Evolutionary conservation across 495 filamentous ascomycete genomes (phyloP), one percentile per base, ranked within the genome.

Genomic region (Penicillium desertorum): DNA sequence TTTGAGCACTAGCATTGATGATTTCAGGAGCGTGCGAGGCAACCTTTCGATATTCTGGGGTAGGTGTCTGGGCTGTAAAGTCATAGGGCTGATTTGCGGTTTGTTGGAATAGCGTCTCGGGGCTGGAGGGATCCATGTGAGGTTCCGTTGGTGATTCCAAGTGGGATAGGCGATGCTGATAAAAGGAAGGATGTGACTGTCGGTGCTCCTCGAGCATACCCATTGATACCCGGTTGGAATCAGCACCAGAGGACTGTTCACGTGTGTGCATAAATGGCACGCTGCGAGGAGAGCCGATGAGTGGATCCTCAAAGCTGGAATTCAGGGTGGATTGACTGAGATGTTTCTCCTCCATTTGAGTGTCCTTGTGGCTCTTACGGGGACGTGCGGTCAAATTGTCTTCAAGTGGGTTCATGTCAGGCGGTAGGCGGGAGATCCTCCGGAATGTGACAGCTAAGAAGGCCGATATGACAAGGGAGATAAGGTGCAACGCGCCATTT

Each of bases 381-480:
- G 85, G 80, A 16, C 91, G 86, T 11, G 89, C 86, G 5, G 92
- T 96, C 37, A 96, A 72, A 62, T 94, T 88, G 61, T 88, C 85
- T 64, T 96, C 92, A 8, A 96, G 74, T 8, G 92, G 92, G 61
- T 96, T 96, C 87, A 95, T 89, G 62, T 96, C 92, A 0, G 92
- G 92, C 2, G 92, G 92, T 53, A 96, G 79, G 14, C 76, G 76
- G 23, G 85, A 75, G 61, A 96, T 96, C 61, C 89, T 84, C 10
- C 85, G 83, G 84, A 96, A 96, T 58, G 88, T 81, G 48, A 89
- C 62, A 2, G 81, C 82, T 7, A 96, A 77, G 62, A 84, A 95
- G 20, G 88, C 67, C 1, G 87, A 88, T 27, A 95, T 75, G 10
- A 72, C 72, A 5, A 92, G 68, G 4, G 89, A 90, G 9, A 92